Percentiles rank a stretch among this genome's conserved stretches.
These are phyloP conservation scores for Solanum rostratum DNA, from an alignment of 257 asterid genomes.

Conservation along the genomic window DNA sequence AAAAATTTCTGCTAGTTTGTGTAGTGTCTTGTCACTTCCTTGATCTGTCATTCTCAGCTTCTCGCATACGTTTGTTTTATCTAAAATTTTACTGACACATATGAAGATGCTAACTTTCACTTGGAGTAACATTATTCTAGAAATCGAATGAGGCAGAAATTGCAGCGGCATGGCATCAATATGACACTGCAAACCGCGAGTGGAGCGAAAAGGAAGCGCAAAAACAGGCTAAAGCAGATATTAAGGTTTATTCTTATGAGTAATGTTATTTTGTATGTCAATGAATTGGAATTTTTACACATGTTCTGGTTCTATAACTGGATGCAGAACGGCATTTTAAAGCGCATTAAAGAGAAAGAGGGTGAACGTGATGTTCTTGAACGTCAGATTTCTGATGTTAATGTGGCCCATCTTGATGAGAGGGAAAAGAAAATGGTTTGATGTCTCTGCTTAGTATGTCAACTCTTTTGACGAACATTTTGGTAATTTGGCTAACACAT, in stretches of 20 bases:
- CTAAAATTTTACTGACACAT: not conserved
- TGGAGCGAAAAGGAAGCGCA: slow-evolving; percentile 56
- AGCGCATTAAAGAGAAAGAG: slow-evolving; percentile 52
- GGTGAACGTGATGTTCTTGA: slow-evolving; percentile 58
- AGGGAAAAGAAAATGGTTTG: slow-evolving; percentile 69
- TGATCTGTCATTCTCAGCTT: slow-evolving; percentile 1
- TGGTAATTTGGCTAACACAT: slow-evolving; percentile 6
- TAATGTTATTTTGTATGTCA: not conserved
- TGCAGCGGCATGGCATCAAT: slow-evolving; percentile 37
- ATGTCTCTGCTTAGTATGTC: slow-evolving; percentile 3
- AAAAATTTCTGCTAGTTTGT: not conserved
- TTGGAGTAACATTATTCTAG: slow-evolving; percentile 33
- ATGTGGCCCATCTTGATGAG: slow-evolving; percentile 57
- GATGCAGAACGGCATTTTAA: slow-evolving; percentile 40
- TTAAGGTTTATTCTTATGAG: slow-evolving; percentile 39
- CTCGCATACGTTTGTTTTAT: not conserved
- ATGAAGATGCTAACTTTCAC: slow-evolving; percentile 3
- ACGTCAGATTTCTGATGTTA: slow-evolving; percentile 36
- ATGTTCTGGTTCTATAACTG: slow-evolving; percentile 4
- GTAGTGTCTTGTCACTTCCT: not conserved
- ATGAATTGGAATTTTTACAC: slow-evolving; percentile 3
- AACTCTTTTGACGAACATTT: slow-evolving; percentile 1
- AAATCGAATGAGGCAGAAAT: slow-evolving; percentile 43
- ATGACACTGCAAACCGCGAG: slow-evolving; percentile 47
- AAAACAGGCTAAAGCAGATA: slow-evolving; percentile 51